Evolutionary conservation across 176 grass and related monocot species (phyloP).

Genomic region (Avena sativa): DNA sequence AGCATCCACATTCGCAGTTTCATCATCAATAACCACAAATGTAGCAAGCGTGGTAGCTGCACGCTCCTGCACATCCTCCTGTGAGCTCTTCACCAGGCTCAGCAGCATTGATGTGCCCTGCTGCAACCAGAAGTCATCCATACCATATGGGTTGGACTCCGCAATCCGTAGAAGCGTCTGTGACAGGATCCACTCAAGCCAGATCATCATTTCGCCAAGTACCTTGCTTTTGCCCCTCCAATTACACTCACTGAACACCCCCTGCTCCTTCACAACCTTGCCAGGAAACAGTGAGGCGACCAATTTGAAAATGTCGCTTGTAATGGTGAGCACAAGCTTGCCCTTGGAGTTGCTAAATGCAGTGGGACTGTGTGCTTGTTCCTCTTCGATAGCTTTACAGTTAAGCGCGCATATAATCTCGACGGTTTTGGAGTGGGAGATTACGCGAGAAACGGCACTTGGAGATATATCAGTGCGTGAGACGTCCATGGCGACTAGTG

Average conservation of each 20-base stretch:
- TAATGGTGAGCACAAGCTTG: constrained; percentile 79
- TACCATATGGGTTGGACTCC: constrained; percentile 70
- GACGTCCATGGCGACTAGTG: constrained; percentile 75
- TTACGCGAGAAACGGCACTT: constrained; percentile 66
- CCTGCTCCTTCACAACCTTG: constrained; percentile 55
- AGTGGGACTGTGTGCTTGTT: constrained; percentile 61
- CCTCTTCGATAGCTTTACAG: constrained; percentile 71
- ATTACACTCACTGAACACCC: constrained; percentile 66
- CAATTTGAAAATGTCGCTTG: constrained; percentile 62
- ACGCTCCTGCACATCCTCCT: constrained; percentile 95
- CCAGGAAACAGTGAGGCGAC: constrained; percentile 60
- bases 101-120: constrained; percentile 83
- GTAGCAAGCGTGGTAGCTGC: constrained; percentile 88
- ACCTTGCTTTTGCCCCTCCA: constrained; percentile 59
- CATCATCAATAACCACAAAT: constrained; percentile 97
- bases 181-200: constrained; percentile 92
- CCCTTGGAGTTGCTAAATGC: constrained; percentile 78
- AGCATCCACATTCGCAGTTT: constrained; percentile 88
- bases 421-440: constrained; percentile 77
- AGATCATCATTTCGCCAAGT: constrained; percentile 69
- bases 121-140: constrained; percentile 93
- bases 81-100: constrained; percentile 73
- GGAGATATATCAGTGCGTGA: constrained; percentile 83
- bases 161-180: constrained; percentile 83
- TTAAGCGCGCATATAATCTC: constrained; percentile 73